Percentiles rank a stretch among this genome's conserved stretches.
Conservation (phyloP, 345 rosid genomes). For the Eucalyptus cloeziana region DNA sequence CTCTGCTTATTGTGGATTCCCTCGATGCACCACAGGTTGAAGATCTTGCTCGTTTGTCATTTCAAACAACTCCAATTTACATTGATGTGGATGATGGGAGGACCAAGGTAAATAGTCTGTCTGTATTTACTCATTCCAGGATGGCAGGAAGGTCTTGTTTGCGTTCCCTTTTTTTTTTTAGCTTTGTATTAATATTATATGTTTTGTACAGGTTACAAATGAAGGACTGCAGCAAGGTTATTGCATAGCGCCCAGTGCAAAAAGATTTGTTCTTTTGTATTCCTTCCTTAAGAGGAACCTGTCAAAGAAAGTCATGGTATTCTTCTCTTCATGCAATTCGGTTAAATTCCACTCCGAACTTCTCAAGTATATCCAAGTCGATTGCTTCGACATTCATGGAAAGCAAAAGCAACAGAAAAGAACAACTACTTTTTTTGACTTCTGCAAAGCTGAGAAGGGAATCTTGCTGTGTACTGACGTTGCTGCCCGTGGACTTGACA, state of each 20-base stretch:
- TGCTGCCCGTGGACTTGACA: slow-evolving; percentile 98
- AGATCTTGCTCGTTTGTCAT: slow-evolving; percentile 94
- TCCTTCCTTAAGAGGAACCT: slow-evolving; percentile 86
- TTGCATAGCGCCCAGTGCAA: slow-evolving; percentile 74
- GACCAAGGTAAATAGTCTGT: slow-evolving; percentile 48
- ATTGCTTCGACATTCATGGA: slow-evolving; percentile 84
- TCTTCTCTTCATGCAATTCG: slow-evolving; percentile 97
- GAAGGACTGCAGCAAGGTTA: slow-evolving; percentile 96
- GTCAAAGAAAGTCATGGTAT: slow-evolving; percentile 94
- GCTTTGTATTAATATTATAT: neutral
- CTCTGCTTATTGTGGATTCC: neutral
- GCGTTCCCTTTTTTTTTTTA: neutral
- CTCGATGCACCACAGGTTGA: slow-evolving; percentile 41
- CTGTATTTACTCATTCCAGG: neutral
- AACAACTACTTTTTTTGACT: slow-evolving; percentile 87
- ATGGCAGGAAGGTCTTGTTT: neutral
- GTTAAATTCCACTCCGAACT: slow-evolving; percentile 86
- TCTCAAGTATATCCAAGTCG: slow-evolving; percentile 66
- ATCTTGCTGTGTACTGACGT: slow-evolving; percentile 94
- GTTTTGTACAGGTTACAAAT: slow-evolving; percentile 66
- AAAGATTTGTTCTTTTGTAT: slow-evolving; percentile 76
- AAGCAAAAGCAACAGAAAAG: slow-evolving; percentile 89
- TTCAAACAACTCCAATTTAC: slow-evolving; percentile 69
- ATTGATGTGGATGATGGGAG: slow-evolving; percentile 95
- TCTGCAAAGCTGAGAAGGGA: slow-evolving; percentile 90